A percentile compares a stretch with the other conserved stretches of the same genome.
Evolutionary conservation across 2,329 filamentous ascomycete genomes (phyloP).

Genomic region (Alternaria panax): DNA sequence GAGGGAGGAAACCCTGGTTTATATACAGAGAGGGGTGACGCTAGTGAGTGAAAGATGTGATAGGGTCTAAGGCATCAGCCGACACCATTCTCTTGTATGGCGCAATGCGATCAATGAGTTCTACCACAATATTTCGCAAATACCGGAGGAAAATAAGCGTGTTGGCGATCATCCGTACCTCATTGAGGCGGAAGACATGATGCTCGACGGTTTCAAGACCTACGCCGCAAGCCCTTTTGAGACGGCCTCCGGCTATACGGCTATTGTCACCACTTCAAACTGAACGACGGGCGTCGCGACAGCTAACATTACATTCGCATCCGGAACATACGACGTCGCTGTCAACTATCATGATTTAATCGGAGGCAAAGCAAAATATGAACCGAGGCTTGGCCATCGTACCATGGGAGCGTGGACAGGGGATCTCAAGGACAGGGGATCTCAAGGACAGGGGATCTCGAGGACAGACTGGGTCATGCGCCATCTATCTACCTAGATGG

Average conservation of each 20-base stretch:
- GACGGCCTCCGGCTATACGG: constrained; percentile 63
- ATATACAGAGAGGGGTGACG: too few relatives aligned
- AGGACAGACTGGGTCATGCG: constrained; percentile 66
- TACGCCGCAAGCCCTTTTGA: constrained; percentile 66
- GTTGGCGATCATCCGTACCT: constrained; percentile 69
- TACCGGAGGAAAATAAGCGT: constrained; percentile 63
- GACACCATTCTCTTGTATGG: constrained; percentile 74
- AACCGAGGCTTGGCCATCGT: constrained; percentile 62
- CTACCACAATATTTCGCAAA: constrained; percentile 67
- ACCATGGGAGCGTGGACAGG: constrained; percentile 66
- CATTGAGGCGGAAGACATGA: constrained; percentile 74
- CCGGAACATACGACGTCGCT: constrained; percentile 67
- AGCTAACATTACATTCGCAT: constrained; percentile 56
- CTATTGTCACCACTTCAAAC: constrained; percentile 65
- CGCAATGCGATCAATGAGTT: constrained; percentile 71
- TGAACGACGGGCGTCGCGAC: constrained; percentile 59
- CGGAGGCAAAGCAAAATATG: constrained; percentile 64
- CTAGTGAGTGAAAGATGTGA: too few relatives aligned
- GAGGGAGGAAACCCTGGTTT: too few relatives aligned
- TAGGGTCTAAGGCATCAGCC: too few relatives aligned
- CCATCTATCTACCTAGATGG: constrained; percentile 68
- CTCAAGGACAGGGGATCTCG: constrained; percentile 68
- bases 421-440: constrained; percentile 65
- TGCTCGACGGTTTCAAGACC: constrained; percentile 63
- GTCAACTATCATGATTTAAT: constrained; percentile 72